Conservation (phyloP, 2,329 filamentous ascomycete species). For the Xylariomycetidae sp. region DNA sequence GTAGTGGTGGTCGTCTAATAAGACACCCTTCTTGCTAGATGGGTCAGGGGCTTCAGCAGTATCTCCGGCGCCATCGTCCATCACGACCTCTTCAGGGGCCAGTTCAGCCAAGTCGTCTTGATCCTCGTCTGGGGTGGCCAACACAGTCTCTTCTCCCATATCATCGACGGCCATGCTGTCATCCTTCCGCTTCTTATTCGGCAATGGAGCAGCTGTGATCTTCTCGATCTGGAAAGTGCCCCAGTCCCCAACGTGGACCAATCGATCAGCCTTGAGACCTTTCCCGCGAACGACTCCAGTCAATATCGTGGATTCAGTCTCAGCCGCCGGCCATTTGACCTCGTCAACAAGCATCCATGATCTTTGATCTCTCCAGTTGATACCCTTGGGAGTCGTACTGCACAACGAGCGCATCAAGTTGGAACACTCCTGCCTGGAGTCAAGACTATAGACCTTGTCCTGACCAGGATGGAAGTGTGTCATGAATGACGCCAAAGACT, state of each 20-base stretch:
- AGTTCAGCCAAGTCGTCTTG: slow-evolving; percentile 78
- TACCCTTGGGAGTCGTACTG: slow-evolving; percentile 84
- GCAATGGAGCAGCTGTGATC: slow-evolving; percentile 70
- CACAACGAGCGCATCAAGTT: slow-evolving; percentile 89
- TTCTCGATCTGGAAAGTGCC: slow-evolving; percentile 89
- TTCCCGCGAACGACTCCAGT: slow-evolving; percentile 83
- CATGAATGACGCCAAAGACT: slow-evolving; percentile 86
- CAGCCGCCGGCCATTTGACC: slow-evolving; percentile 60
- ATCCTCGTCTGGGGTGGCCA: slow-evolving; percentile 71
- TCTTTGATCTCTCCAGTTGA: slow-evolving; percentile 91
- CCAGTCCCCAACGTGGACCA: slow-evolving; percentile 90
- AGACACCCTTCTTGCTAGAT: slow-evolving; percentile 70
- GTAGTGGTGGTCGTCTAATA: slow-evolving; percentile 96
- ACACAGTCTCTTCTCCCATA: slow-evolving; percentile 43
- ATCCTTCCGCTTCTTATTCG: slow-evolving; percentile 54
- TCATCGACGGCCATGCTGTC: slow-evolving; percentile 65
- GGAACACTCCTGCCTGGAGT: slow-evolving; percentile 82
- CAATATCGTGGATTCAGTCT: slow-evolving; percentile 61
- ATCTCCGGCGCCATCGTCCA: slow-evolving; percentile 50
- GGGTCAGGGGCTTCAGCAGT: slow-evolving; percentile 38
- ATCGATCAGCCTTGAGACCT: slow-evolving; percentile 79
- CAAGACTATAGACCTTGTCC: slow-evolving; percentile 84
- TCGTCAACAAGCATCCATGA: slow-evolving; percentile 94
- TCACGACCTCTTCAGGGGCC: slow-evolving; percentile 77
- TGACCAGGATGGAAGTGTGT: slow-evolving; percentile 90